Conservation (phyloP, 805 yeast genomes). For the Barnettozyma sucrosica region DNA sequence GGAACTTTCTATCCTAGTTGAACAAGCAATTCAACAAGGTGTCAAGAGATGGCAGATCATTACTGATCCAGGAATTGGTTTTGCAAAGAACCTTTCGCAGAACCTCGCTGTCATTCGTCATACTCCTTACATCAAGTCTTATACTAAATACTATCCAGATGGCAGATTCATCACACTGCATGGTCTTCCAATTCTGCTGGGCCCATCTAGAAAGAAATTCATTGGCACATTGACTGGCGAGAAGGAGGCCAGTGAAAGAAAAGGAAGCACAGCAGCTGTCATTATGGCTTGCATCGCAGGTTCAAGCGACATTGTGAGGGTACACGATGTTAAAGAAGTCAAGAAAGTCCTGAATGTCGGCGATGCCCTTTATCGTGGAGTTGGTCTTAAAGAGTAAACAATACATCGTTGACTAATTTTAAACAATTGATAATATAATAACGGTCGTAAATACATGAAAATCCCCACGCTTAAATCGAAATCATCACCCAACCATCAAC, state of each 20-base stretch:
- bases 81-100: conserved; percentile 77
- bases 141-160: conserved; percentile 33
- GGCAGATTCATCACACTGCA: conserved; percentile 18
- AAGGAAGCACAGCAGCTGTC: conserved; percentile 70
- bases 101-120: conserved; percentile 60
- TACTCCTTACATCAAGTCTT: conserved; percentile 41
- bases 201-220: conserved; percentile 85
- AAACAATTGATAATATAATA: conserved; percentile 1
- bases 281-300: conserved; percentile 68
- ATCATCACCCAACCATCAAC: conserved; percentile 11
- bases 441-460: conserved; percentile 17
- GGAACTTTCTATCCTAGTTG: conserved; percentile 56
- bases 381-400: conserved; percentile 1
- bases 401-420: background rate
- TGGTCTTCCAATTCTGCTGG: conserved; percentile 63
- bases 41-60: conserved; percentile 86
- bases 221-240: conserved; percentile 69
- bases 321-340: conserved; percentile 72
- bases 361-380: conserved; percentile 60
- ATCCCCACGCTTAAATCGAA: conserved; percentile 8
- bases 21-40: conserved; percentile 54
- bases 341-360: conserved; percentile 52
- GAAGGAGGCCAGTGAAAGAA: conserved; percentile 52
- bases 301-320: conserved; percentile 77
- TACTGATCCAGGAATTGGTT: conserved; percentile 93